Evolutionary conservation across 2,329 filamentous ascomycete genomes (phyloP).

Genomic region (Hypocreales sp.): DNA sequence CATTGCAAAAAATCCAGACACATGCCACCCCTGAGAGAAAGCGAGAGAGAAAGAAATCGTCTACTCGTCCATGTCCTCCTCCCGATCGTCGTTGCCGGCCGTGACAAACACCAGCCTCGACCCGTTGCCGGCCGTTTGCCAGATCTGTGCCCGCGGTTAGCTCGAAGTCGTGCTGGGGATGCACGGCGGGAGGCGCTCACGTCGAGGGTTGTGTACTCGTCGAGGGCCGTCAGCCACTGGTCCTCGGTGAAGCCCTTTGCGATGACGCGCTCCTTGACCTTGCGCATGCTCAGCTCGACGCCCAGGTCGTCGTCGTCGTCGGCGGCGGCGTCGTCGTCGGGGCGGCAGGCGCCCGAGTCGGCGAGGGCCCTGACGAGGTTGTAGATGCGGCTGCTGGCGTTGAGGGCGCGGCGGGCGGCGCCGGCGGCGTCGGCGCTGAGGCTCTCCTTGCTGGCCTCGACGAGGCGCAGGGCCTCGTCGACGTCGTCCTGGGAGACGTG

Average conservation of each 20-base stretch:
- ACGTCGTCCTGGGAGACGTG: constrained; percentile 83
- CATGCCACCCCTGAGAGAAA: no score
- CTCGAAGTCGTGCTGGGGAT: no score
- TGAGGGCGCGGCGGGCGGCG: constrained; percentile 50
- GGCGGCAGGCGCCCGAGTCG: constrained; percentile 71
- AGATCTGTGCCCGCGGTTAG: constrained; percentile 42
- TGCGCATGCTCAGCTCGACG: constrained; percentile 67
- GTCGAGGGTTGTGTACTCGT: constrained; percentile 78
- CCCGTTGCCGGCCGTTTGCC: constrained; percentile 62
- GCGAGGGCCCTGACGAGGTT: constrained; percentile 82
- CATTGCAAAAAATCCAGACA: no score
- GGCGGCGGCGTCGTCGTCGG: constrained; percentile 45
- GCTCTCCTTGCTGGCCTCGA: constrained; percentile 88
- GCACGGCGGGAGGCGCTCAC: constrained; percentile 51
- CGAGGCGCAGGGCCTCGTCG: constrained; percentile 79
- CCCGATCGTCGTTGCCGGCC: constrained; percentile 29
- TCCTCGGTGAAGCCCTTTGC: constrained; percentile 95
- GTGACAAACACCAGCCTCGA: constrained; percentile 58
- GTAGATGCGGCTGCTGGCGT: constrained; percentile 81
- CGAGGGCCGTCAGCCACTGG: constrained; percentile 72
- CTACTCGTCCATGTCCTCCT: constrained; percentile 31
- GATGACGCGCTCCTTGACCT: constrained; percentile 80
- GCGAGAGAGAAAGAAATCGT: neutral
- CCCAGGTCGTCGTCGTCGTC: constrained; percentile 37
- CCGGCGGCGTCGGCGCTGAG: constrained; percentile 56